Evolutionary conservation across 345 rosid species (phyloP), one percentile per base, ranked within the genome.

Genomic region (Mangifera indica): DNA sequence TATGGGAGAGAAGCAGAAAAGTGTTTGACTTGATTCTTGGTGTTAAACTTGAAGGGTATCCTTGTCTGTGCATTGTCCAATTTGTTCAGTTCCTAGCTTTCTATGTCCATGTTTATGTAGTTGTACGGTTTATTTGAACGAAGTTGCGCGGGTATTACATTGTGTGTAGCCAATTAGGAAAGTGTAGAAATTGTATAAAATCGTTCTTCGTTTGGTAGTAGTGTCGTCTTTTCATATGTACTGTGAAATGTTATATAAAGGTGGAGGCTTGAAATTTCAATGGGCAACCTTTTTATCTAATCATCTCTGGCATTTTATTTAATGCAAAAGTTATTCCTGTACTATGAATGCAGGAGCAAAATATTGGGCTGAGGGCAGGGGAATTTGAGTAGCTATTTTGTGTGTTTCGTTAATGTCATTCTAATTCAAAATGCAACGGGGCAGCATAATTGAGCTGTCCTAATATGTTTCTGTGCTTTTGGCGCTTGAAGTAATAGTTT

Each of bases 1-100:
- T 40, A 46, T 62, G 48, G 32, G 42, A 48, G 81, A 75, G 67
- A 85, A 87, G 74, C 82, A 87, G 34, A 89, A 89, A 84, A 78
- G 73, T 77, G 72, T 74, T 75, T 89, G 85, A 89, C 60, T 53
- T 74, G 55, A 29, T 57, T 51, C 44, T 44, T 70, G 26, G 17
- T 34, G 4, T 48, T 60, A 42, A 59, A 51, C 29, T 66, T 40
- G 32, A 73, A 69, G 14, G n/a, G 60, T 74, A 20, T 20, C 46
- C 75, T 75, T 37, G 25, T 64, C 25, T 59, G 20, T 29, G 37
- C 37, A 29, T 60, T 34, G 52, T 48, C 59, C 15, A 40, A 4
- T 49, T 58, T n/a, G 37, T 26, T 12, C 18, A 26, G 20, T 59
- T 70, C 63, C 49, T 70, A 52, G 25, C 63, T 69, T 70, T 55